Base-by-base conservation (phyloP, 108 stramenopile species). In the Poteriospumella lacustris region DNA sequence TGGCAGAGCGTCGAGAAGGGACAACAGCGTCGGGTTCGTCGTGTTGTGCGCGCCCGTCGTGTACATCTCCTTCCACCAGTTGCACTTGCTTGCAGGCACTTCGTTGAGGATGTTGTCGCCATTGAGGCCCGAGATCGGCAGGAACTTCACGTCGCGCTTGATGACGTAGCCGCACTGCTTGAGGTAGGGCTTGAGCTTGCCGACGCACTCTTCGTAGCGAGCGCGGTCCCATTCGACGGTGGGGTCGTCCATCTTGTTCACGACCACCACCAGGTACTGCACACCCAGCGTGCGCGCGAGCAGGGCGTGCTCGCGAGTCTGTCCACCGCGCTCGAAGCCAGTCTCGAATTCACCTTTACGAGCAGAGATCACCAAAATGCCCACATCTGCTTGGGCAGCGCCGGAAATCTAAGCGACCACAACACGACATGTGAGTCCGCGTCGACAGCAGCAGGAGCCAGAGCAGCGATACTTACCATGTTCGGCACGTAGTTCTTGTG, bases 241-340 rank as follows among this genome's bases (percentile, higher is more conserved):
- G 0, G 94, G 93, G 62, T 99, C 99, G 86, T 99, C 99, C 99
- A 99, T 99, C 88, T 99, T 99, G 85, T 99, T 99, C 81, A 99
- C 91, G 12, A 94, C 97, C 15, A 99, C 99, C 59, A 99, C 84
- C 58, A 99, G 88, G 83, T 91, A 90, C 33, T 87, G 85, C 0
- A 99, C 96, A 1, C 99, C 99, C 64, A 99, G 85, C 15, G 99
- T 99, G 87, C 97, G 97, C 76, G 96, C 96, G 39, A 99, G 87
- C 88, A 98, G 86, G 38, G 99, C 97, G 82, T 99, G 99, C 88
- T 99, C 99, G 43, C 99, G 86, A 39, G 96, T 98, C 86, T 99
- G 99, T 34, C 99, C 99, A 62, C 95, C 96, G 78, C 92, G 91
- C 75, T 98, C 96, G 78, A 98, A 98, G 40, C 99, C 99, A 38